Base-by-base conservation (phyloP, 2,329 filamentous ascomycete species). In the Claviceps purpurea region DNA sequence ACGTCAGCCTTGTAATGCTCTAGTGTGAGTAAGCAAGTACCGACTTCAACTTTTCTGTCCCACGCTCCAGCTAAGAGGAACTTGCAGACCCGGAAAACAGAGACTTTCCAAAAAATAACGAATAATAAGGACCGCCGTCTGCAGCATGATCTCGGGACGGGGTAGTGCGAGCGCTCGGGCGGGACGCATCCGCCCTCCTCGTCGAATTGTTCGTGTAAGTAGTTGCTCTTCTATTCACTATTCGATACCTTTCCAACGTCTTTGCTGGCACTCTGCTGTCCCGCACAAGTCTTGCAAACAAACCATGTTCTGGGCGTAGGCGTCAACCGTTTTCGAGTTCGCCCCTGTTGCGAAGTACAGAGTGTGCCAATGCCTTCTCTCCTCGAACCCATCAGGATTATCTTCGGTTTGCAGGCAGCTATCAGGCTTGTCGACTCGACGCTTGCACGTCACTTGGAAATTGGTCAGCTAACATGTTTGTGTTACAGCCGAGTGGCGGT, bases 141-240 rank as follows among this genome's bases (percentile, higher is more conserved):
- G 14, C 43, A 54, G 40, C 43, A 76, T 76, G 73, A 74, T 76
- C 58, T 73, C 73, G 6, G 73, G 73, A 55, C 68, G 73, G 59
- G 73, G 73, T 52, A 69, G 70, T 62, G 65, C 66, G 51, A 68
- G 68, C 52, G 61, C 64, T 52, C 63, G 67, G 49, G 59, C 60
- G 50, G 66, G 68, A 53, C 66, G 69, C 59, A 72, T 72, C 58
- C 68, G 69, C 52, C 68, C 69, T 50, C 69, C 69, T 63, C 69
- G 69, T 61, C 68, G 70, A 50, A 65, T 70, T 53, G 62, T 66
- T 51, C 65, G 68, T 57, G 69, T 72, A 66, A 66, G 69, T 65
- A 42, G 24, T 48, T 45, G 16, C n/a, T 39, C 13, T 13, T 40
- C 14, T 20, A 37, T 13, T 39, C 47, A 47, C n/a, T 34, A 34